Evolutionary conservation across 2,329 filamentous ascomycete genomes (phyloP).

Genomic region (Colletotrichum echinochloae): DNA sequence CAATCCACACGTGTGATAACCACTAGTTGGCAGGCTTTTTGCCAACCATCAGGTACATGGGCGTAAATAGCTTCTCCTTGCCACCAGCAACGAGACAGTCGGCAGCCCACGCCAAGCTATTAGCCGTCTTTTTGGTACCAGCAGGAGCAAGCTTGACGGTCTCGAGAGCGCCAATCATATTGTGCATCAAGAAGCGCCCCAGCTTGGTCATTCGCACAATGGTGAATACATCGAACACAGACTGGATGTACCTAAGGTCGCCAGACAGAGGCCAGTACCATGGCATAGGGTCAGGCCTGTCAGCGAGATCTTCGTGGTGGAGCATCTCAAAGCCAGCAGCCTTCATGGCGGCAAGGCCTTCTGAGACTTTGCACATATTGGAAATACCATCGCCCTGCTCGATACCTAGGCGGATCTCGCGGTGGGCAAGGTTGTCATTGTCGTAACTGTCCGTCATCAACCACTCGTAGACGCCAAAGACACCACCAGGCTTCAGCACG

Average conservation of each 20-base stretch:
- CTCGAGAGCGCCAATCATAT: constrained; percentile 82
- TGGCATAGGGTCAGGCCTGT: constrained; percentile 78
- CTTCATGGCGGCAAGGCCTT: constrained; percentile 83
- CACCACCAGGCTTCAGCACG: constrained; percentile 92
- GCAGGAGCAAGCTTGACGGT: constrained; percentile 78
- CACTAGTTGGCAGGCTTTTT: constrained; percentile 73
- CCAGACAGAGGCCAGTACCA: constrained; percentile 97
- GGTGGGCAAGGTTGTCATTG: constrained; percentile 84
- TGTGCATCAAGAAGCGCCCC: constrained; percentile 81
- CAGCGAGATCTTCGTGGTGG: constrained; percentile 67
- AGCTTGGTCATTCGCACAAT: constrained; percentile 90
- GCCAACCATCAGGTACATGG: constrained; percentile 97
- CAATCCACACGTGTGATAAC: constrained; percentile 22
- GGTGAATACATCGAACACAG: constrained; percentile 82
- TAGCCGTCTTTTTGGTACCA: constrained; percentile 94
- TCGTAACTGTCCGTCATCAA: constrained; percentile 96
- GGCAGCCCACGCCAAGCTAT: constrained; percentile 83
- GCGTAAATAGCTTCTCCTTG: constrained; percentile 92
- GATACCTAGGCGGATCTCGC: constrained; percentile 88
- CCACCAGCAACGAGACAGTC: constrained; percentile 91
- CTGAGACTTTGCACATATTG: constrained; percentile 89
- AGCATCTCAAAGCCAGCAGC: constrained; percentile 78
- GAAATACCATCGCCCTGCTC: constrained; percentile 94
- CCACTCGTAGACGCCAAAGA: constrained; percentile 97
- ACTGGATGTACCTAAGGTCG: constrained; percentile 84